Conservation (phyloP, 345 rosid species). For the Balakata baccata region DNA sequence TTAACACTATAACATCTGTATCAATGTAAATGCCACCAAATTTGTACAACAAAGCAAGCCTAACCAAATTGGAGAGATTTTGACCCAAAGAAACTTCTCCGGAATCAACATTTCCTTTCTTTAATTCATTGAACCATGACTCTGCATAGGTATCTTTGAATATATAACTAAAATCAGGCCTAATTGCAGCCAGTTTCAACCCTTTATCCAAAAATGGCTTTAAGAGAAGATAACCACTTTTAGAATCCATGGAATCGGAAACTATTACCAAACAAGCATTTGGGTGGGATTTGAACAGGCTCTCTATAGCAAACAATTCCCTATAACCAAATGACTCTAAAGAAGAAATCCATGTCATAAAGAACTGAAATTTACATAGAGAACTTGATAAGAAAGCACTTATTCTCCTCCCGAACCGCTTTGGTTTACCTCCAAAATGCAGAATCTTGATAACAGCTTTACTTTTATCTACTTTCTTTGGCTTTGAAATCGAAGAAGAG, state of each 20-base stretch:
- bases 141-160: slow-evolving; percentile 65
- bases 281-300: slow-evolving; percentile 62
- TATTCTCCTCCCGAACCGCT: slow-evolving; percentile 42
- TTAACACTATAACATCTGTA: slow-evolving; percentile 64
- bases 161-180: slow-evolving; percentile 63
- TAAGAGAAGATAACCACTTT: slow-evolving; percentile 42
- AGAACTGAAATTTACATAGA: slow-evolving; percentile 59
- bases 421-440: slow-evolving; percentile 28
- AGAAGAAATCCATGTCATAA: slow-evolving; percentile 94
- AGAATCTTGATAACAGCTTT: slow-evolving; percentile 16
- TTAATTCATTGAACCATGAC: slow-evolving; percentile 54
- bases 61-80: slow-evolving; percentile 75
- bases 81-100: slow-evolving; percentile 84
- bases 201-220: slow-evolving; percentile 54
- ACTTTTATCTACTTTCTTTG: slow-evolving; percentile 11
- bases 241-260: slow-evolving; percentile 67
- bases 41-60: slow-evolving; percentile 72
- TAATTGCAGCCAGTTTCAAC: slow-evolving; percentile 39
- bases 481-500: slow-evolving; percentile 16
- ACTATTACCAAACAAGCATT: slow-evolving; percentile 64
- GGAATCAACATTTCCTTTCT: slow-evolving; percentile 55
- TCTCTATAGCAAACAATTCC: slow-evolving; percentile 57
- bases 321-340: slow-evolving; percentile 55
- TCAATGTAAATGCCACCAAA: slow-evolving; percentile 82
- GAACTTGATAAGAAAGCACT: slow-evolving; percentile 46